These are phyloP conservation scores for Neocallimastix lanati DNA, from an alignment of 192 early-diverging fungal species.

Conservation along the genomic window DNA sequence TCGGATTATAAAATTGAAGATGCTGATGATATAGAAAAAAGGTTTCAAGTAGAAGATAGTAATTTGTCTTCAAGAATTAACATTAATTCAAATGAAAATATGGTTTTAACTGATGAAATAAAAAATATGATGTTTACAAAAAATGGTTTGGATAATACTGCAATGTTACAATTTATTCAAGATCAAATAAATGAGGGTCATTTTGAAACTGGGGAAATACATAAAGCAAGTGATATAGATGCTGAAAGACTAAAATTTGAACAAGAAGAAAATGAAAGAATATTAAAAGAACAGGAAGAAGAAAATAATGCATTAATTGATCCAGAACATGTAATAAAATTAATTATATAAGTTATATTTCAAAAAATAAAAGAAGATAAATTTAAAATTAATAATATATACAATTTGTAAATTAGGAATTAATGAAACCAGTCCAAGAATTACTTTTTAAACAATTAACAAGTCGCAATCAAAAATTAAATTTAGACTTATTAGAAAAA, in stretches of 20 bases:
- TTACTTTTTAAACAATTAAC: slow-evolving; percentile 28
- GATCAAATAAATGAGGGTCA: neutral
- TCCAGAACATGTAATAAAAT: neutral
- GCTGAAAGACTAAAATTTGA: neutral
- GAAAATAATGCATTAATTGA: neutral
- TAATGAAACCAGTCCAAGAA: slow-evolving; percentile 37
- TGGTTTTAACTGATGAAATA: too few species aligned
- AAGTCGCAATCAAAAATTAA: slow-evolving; percentile 13
- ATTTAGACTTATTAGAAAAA: slow-evolving; percentile 31
- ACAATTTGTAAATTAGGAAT: too few species aligned
- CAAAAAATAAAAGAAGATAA: too few species aligned
- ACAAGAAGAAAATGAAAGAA: neutral
- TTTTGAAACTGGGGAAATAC: neutral
- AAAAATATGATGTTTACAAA: neutral
- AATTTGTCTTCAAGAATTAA: too few species aligned
- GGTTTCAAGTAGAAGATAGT: neutral
- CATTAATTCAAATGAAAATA: neutral
- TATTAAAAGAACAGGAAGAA: neutral
- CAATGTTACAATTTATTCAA: neutral
- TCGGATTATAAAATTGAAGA: neutral
- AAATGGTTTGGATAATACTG: neutral
- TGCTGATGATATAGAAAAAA: neutral
- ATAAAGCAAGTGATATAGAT: neutral
- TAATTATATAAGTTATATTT: too few species aligned
- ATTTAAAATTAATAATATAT: too few species aligned